A percentile compares a stretch with the other conserved stretches of the same genome.
phyloP scores from a whole-genome alignment of 2,329 filamentous ascomycete species.

The Claviceps paspali region DNA sequence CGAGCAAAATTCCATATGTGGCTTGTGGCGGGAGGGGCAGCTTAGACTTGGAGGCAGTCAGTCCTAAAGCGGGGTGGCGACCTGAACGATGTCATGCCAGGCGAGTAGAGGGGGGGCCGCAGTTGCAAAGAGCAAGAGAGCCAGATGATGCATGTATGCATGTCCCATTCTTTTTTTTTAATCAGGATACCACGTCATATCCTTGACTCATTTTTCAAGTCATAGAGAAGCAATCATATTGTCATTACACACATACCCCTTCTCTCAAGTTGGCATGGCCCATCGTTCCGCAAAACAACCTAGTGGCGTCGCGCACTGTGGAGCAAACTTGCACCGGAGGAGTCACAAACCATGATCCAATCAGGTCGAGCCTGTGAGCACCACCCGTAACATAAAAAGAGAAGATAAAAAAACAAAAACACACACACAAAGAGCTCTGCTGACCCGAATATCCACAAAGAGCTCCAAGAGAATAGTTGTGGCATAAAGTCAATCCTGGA shows the following conservation, averaged over 20 bases:
- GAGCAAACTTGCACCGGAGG: constrained; percentile 4
- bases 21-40: no score
- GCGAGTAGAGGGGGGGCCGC: no score
- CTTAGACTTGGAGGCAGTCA: no score
- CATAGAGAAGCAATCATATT: no score
- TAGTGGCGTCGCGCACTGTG: constrained; percentile 3
- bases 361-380: constrained; percentile 3
- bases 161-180: no score
- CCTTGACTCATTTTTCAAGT: constrained; percentile 4
- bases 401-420: background rate
- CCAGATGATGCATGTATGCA: no score
- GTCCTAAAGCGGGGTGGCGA: constrained; percentile 15
- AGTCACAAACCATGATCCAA: constrained; percentile 6
- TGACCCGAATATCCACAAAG: background rate
- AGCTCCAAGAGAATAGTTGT: background rate
- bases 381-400: background rate
- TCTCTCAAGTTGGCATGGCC: background rate
- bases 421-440: background rate
- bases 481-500: background rate
- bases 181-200: background rate
- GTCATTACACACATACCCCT: background rate
- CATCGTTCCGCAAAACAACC: background rate
- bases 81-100: no score
- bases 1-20: no score
- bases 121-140: no score